phyloP scores from a whole-genome alignment of 2,329 filamentous ascomycete genomes.

The Ophiostoma quercus region DNA sequence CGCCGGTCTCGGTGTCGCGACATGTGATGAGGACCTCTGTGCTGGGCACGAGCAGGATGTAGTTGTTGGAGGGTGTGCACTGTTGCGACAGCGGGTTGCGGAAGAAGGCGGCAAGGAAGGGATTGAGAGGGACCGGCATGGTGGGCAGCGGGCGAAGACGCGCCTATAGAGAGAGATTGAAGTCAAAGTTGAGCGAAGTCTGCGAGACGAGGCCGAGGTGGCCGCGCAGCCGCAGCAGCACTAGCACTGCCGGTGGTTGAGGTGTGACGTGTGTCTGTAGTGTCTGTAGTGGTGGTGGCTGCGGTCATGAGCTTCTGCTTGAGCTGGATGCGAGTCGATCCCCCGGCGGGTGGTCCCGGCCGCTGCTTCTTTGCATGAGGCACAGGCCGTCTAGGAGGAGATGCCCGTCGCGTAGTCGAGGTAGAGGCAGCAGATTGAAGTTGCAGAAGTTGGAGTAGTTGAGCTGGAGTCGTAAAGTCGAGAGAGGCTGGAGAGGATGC shows the following conservation, averaged over 20 bases:
- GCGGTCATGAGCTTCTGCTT: background rate
- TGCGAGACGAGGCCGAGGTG: constrained; percentile 7
- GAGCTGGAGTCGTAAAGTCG: background rate
- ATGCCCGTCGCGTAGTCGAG: background rate
- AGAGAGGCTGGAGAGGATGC: background rate
- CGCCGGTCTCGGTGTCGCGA: constrained; percentile 72
- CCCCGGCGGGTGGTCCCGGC: constrained; percentile 22
- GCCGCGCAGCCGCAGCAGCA: background rate
- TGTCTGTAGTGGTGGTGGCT: constrained; percentile 2
- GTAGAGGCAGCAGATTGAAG: constrained; percentile 10
- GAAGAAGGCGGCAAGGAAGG: constrained; percentile 97
- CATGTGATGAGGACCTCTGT: constrained; percentile 86
- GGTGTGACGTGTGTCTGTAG: background rate
- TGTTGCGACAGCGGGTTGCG: constrained; percentile 87
- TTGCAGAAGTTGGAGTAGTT: background rate
- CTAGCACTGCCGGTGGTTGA: background rate
- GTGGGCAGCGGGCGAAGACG: constrained; percentile 8
- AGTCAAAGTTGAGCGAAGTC: background rate
- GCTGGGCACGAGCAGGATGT: constrained; percentile 88
- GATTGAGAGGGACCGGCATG: constrained; percentile 68
- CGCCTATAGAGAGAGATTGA: background rate
- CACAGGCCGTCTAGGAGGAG: constrained; percentile 10
- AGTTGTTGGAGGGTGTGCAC: constrained; percentile 85
- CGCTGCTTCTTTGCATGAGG: constrained; percentile 20
- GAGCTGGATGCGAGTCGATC: constrained; percentile 8